Evolutionary conservation across 176 grass and related monocot genomes (phyloP).

Genomic region (Aechmea fasciata): DNA sequence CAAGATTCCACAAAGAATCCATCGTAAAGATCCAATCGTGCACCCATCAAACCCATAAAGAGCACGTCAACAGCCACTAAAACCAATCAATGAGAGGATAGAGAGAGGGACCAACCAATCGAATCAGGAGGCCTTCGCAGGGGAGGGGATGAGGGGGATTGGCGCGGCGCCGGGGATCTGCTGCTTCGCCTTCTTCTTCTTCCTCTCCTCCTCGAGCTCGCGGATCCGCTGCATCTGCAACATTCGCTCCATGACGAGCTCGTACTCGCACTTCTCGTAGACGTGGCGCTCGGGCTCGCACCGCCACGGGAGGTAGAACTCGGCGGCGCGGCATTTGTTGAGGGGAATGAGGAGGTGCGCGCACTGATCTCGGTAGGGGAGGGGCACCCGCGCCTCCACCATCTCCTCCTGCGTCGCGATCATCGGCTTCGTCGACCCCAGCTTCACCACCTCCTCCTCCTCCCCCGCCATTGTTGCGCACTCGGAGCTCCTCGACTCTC

Average conservation of each 20-base stretch:
- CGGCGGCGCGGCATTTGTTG: slow-evolving; percentile 90
- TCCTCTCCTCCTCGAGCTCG: slow-evolving; percentile 40
- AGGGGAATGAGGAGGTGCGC: slow-evolving; percentile 97
- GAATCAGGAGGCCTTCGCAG: slow-evolving; percentile 31
- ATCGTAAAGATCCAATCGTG: too few species aligned
- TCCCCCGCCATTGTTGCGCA: slow-evolving; percentile 46
- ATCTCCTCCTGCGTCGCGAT: slow-evolving; percentile 93
- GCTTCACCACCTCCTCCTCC: slow-evolving; percentile 36
- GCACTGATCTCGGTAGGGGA: slow-evolving; percentile 91
- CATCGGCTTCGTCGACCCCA: slow-evolving; percentile 86
- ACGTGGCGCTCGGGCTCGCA: slow-evolving; percentile 92
- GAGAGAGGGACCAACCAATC: not conserved
- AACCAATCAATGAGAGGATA: not conserved
- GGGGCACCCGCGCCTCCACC: slow-evolving; percentile 58
- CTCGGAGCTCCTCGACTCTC: slow-evolving; percentile 5
- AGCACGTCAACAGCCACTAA: not conserved
- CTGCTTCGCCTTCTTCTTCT: slow-evolving; percentile 38
- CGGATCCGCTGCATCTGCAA: slow-evolving; percentile 97
- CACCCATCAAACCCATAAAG: not conserved
- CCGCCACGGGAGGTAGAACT: slow-evolving; percentile 97
- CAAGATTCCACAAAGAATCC: too few species aligned
- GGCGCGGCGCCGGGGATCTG: slow-evolving; percentile 26
- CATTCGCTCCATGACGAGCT: slow-evolving; percentile 98
- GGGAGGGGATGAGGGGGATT: slow-evolving; percentile 42
- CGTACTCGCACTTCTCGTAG: slow-evolving; percentile 99